Base-by-base conservation (phyloP, 768 basidiomycete species). In the Clitopilus passeckerianus region DNA sequence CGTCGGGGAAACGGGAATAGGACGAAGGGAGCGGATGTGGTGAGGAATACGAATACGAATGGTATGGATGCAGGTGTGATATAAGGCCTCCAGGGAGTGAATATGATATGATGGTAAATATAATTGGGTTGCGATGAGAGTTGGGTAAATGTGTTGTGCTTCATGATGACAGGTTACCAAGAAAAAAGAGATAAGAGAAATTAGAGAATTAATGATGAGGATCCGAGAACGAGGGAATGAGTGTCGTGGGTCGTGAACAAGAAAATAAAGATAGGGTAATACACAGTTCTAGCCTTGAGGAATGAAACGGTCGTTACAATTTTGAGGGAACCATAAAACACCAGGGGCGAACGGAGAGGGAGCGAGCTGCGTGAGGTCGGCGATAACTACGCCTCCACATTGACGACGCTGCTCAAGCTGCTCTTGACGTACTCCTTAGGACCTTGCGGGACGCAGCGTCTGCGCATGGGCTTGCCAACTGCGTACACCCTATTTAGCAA, bases 401-500 rank as follows among this genome's bases (percentile, higher is more conserved):
- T 78, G n/a, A 83, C 73, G 64, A 78, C 77, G 61, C 73, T 76
- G 64, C 81, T 83, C 59, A 86, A 67, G 41, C 80, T 72, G 61
- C 84, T 86, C 64, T 77, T 80, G 63, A 80, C 76, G 62, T 86
- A 86, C 62, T 70, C 68, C 63, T 69, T 74, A 33, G 74, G 74
- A 33, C 46, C 64, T 6, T 68, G 64, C 33, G 68, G 63, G 12
- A 67, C 69, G 4, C 72, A 71, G 34, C 72, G 61, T 59, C 80
- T 71, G n/a, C 83, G 72, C 75, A 81, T 75, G 0, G 84, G 83
- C 59, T 75, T 76, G n/a, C 84, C 83, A 3, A 77, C 77, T 0
- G 74, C 77, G 61, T 79, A 78, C 34, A 82, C 78, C 20, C 84
- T 74, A 64, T 80, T 80, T 24, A 87, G 73, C 33, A 87, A 68